phyloP scores from a whole-genome alignment of 1,284 basidiomycete genomes.

The Omphalotus olearius region DNA sequence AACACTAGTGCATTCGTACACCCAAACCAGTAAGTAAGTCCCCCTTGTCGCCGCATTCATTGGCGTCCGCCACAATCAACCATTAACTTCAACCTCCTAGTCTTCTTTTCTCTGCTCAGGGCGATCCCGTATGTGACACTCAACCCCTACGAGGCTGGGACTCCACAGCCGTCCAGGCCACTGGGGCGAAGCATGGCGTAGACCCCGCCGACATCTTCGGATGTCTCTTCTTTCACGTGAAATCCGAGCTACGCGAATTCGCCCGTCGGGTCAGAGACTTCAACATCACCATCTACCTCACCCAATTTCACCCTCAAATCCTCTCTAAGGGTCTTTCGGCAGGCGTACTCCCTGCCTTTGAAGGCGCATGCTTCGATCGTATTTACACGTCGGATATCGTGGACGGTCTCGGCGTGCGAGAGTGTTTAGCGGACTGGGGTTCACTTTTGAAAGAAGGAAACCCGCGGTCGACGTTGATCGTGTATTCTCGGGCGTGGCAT shows the following conservation, averaged over 20 bases:
- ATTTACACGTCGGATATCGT: slow-evolving; percentile 33
- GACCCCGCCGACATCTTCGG: slow-evolving; percentile 35
- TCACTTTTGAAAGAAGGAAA: slow-evolving; percentile 33
- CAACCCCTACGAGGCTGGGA: slow-evolving; percentile 38
- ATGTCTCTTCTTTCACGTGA: slow-evolving; percentile 42
- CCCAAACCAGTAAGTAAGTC: slow-evolving; percentile 32
- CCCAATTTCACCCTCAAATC: slow-evolving; percentile 34
- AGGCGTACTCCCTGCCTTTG: slow-evolving; percentile 32
- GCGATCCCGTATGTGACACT: slow-evolving; percentile 32
- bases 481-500: slow-evolving; percentile 35
- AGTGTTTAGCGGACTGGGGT: slow-evolving; percentile 34
- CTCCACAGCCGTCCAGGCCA: slow-evolving; percentile 24
- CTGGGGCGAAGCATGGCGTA: slow-evolving; percentile 29
- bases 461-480: slow-evolving; percentile 27
- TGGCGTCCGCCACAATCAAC: no score
- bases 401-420: slow-evolving; percentile 29
- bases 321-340: slow-evolving; percentile 34
- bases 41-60: background rate
- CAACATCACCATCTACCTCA: slow-evolving; percentile 34
- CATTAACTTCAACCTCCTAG: slow-evolving; percentile 19
- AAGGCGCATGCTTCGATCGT: slow-evolving; percentile 31
- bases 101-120: slow-evolving; percentile 33
- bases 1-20: slow-evolving; percentile 29
- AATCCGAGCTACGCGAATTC: slow-evolving; percentile 35
- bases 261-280: slow-evolving; percentile 32